Base-by-base conservation (phyloP, 2,329 filamentous ascomycete genomes). In the Nothophaeocryptopus gaeumannii region DNA sequence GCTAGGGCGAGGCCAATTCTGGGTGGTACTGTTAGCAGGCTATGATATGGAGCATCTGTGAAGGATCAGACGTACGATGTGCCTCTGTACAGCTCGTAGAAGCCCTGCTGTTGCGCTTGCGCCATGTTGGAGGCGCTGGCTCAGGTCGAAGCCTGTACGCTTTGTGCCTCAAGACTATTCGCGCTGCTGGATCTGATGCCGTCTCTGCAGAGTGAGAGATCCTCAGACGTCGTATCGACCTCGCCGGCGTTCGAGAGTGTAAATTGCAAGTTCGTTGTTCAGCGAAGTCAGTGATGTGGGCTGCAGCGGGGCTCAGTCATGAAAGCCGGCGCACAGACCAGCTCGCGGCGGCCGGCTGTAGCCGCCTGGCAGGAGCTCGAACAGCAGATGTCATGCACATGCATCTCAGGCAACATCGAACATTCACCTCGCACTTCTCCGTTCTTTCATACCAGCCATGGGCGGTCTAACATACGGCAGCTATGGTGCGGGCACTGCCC, bases 41-140 rank as follows among this genome's bases (percentile, higher is more conserved):
- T 5, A 8, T 29, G 15, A n/a, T 7, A 1, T 41, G 12, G 2
- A 13, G 5, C 1, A 5, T 16, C 5, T 64, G 63, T 53, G 49
- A 62, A 7, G 20, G 20, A 26, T 26, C 20, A 26, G 7, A 72
- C 63, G n/a, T 89, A 97, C 93, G 92, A 97, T 83, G 90, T 96
- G 77, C 91, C 86, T 65, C 93, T 89, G 74, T 99, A 99, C 67
- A 99, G 85, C 82, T 99, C 93, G 74, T 97, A 99, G 77, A 82
- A 85, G 59, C 80, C 70, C 56, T 78, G 54, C 26, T 50, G 43
- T 39, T 54, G 39, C 35, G 56, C 51, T 35, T 56, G 53, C 35
- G 57, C 57, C 57, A 59, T 59, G 30, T 34, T 52, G n/a, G 44
- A 29, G 38, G 20, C 20, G 20, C 20, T 26, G 20, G 20, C 20